These are phyloP conservation scores for Artomyces pyxidatus DNA, from an alignment of 768 basidiomycete species.

Conservation along the genomic window DNA sequence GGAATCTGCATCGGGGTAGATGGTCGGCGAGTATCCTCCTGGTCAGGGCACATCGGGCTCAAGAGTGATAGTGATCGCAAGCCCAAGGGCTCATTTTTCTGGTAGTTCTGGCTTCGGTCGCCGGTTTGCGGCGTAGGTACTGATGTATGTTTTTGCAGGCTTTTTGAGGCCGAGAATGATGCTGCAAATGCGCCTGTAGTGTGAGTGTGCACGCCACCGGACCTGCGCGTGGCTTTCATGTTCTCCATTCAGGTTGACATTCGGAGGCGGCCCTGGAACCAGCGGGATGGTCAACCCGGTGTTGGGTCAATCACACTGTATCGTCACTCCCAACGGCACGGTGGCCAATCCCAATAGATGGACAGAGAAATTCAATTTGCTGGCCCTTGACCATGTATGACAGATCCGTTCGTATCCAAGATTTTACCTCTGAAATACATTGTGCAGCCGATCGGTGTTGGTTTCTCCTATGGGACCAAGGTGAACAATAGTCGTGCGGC, in stretches of 20 bases:
- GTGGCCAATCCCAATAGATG: constrained; percentile 20
- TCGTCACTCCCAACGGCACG: constrained; percentile 17
- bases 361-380: constrained; percentile 12
- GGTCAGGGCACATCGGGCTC: constrained; percentile 25
- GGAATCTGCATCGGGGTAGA: background rate
- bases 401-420: constrained; percentile 16
- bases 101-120: background rate
- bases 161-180: constrained; percentile 24
- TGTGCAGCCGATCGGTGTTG: constrained; percentile 26
- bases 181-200: constrained; percentile 24
- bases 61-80: constrained; percentile 20
- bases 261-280: constrained; percentile 28
- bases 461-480: constrained; percentile 26
- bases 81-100: constrained; percentile 17
- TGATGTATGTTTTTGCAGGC: constrained; percentile 16
- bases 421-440: constrained; percentile 11
- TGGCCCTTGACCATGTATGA: constrained; percentile 12
- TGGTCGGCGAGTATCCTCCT: constrained; percentile 6
- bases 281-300: constrained; percentile 25
- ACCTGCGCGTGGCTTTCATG: background rate
- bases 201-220: constrained; percentile 13
- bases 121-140: background rate
- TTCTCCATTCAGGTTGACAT: constrained; percentile 21
- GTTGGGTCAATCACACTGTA: constrained; percentile 22
- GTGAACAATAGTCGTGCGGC: constrained; percentile 26